phyloP scores from a whole-genome alignment of 805 yeast species.

The Saturnispora mendoncae region DNA sequence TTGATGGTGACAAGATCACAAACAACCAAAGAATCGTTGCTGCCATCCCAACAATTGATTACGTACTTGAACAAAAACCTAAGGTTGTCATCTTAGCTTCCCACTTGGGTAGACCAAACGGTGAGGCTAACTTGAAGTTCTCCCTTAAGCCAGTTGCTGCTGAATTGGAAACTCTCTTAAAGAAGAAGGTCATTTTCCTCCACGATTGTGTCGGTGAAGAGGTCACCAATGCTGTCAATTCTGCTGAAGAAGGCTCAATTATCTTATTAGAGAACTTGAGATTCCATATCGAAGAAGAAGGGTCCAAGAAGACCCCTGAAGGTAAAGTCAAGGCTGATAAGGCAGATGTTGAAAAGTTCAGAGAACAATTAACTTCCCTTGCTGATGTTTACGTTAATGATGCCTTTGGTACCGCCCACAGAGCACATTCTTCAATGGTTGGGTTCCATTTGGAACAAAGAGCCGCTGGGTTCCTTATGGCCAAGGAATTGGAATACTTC shows the following conservation, averaged over 20 bases:
- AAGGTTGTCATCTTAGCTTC: constrained; percentile 89
- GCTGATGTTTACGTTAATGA: constrained; percentile 98
- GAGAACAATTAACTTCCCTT: constrained; percentile 79
- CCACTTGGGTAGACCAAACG: constrained; percentile 99
- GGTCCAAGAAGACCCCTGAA: constrained; percentile 77
- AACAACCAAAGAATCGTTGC: constrained; percentile 99
- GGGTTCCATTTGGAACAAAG: constrained; percentile 92
- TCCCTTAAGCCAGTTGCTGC: constrained; percentile 89
- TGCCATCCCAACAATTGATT: constrained; percentile 96
- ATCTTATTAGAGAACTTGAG: constrained; percentile 94
- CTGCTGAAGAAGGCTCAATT: constrained; percentile 70
- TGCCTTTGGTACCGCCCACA: constrained; percentile 99
- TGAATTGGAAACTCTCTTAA: constrained; percentile 75
- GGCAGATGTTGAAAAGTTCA: constrained; percentile 78
- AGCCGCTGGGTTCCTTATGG: constrained; percentile 98
- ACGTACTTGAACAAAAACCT: constrained; percentile 86
- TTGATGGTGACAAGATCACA: constrained; percentile 94
- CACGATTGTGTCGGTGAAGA: constrained; percentile 88
- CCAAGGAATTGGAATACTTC: constrained; percentile 94
- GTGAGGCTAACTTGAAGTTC: constrained; percentile 77
- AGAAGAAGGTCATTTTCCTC: constrained; percentile 69
- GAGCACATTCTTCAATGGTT: constrained; percentile 99
- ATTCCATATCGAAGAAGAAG: constrained; percentile 97
- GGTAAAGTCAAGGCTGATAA: constrained; percentile 87
- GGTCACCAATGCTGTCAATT: constrained; percentile 71